Evolutionary conservation across 2,329 filamentous ascomycete species (phyloP).

Genomic region (Clonostachys byssicola): DNA sequence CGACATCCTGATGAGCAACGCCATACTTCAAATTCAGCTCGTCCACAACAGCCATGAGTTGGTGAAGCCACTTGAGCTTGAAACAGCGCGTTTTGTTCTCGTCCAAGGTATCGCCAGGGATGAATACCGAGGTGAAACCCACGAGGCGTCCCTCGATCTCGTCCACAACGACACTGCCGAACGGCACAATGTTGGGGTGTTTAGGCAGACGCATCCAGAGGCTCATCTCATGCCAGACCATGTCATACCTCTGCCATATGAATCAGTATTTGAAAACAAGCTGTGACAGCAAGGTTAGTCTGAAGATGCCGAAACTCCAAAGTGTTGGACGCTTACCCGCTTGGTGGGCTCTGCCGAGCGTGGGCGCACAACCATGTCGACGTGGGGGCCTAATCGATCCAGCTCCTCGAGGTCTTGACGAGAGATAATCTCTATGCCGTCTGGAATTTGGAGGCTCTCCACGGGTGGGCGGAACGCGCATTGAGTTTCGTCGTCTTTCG

Average conservation of each 20-base stretch:
- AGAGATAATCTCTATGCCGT: constrained; percentile 9
- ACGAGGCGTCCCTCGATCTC: constrained; percentile 19
- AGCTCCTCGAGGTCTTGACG: constrained; percentile 16
- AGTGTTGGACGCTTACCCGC: neutral
- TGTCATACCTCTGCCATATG: constrained; percentile 7
- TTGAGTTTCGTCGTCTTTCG: constrained; percentile 15
- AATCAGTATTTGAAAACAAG: constrained; percentile 26
- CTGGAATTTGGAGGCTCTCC: constrained; percentile 6
- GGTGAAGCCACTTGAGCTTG: constrained; percentile 25
- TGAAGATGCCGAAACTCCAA: neutral
- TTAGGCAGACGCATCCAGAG: constrained; percentile 22
- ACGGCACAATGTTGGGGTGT: constrained; percentile 24
- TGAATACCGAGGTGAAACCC: constrained; percentile 24
- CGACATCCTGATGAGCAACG: constrained; percentile 30
- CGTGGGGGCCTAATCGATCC: constrained; percentile 14
- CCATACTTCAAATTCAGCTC: constrained; percentile 26
- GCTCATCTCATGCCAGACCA: constrained; percentile 25
- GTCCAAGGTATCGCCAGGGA: constrained; percentile 21
- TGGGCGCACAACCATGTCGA: constrained; percentile 14
- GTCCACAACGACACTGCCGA: constrained; percentile 24
- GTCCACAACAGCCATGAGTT: constrained; percentile 27
- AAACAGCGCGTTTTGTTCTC: constrained; percentile 21
- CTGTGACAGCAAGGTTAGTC: neutral
- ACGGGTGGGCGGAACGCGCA: constrained; percentile 18
- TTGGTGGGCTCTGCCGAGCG: neutral